Percentiles rank a stretch among this genome's conserved stretches.
phyloP scores from a whole-genome alignment of 73 alveolate species.

The Uronychia setigera region DNA sequence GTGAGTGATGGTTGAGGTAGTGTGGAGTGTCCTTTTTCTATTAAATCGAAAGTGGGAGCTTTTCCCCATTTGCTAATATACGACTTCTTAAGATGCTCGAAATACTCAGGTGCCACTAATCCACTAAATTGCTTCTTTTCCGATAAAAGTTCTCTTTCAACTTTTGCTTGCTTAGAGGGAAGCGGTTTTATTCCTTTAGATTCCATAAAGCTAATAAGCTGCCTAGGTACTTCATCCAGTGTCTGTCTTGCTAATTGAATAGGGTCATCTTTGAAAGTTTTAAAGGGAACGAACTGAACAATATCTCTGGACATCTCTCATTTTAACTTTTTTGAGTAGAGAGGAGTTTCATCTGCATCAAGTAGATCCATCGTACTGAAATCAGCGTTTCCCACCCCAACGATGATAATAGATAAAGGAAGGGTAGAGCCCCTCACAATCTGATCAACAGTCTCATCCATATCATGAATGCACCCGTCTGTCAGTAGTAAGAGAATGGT shows the following conservation, averaged over 20 bases:
- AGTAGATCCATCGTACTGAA: constrained; percentile 85
- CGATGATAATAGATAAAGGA: constrained; percentile 93
- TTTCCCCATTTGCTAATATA: no score
- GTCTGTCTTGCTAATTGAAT: constrained; percentile 86
- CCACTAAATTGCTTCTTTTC: no score
- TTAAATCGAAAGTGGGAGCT: no score
- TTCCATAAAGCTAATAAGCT: constrained; percentile 81
- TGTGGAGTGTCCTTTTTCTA: no score
- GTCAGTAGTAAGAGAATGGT: constrained; percentile 85
- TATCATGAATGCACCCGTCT: constrained; percentile 94
- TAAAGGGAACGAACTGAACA: constrained; percentile 87
- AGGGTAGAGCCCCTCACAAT: constrained; percentile 87
- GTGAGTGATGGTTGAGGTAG: no score
- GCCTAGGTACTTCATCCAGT: constrained; percentile 88
- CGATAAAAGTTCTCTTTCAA: no score
- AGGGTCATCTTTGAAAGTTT: constrained; percentile 73
- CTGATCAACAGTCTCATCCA: constrained; percentile 88
- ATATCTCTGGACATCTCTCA: constrained; percentile 75
- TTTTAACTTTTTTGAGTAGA: constrained; percentile 52
- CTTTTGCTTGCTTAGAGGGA: no score
- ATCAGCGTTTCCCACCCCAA: constrained; percentile 95
- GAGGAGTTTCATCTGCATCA: constrained; percentile 93
- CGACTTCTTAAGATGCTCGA: no score
- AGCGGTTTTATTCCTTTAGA: constrained; percentile 66
- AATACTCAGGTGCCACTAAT: no score